These are phyloP conservation scores for Funneliformis caledonium DNA, from an alignment of 371 early-diverging fungal species.

Conservation along the genomic window DNA sequence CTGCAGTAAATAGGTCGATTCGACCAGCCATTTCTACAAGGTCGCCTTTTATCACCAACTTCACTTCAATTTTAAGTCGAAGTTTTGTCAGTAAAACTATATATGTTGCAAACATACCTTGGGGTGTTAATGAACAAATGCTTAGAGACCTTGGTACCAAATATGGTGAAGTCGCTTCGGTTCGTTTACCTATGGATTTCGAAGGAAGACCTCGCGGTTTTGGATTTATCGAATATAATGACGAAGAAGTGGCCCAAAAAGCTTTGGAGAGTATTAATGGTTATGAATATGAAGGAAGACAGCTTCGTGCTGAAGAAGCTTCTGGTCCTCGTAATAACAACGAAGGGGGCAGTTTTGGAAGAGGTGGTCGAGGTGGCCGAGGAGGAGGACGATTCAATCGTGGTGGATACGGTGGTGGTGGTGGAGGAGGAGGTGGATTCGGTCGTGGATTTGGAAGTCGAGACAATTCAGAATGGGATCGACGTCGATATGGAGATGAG, in stretches of 20 bases:
- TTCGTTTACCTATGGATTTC: constrained; percentile 22
- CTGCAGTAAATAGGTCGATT: neutral
- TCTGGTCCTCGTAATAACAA: neutral
- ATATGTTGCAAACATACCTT: constrained; percentile 19
- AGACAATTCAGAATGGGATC: neutral
- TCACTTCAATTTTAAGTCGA: constrained; percentile 13
- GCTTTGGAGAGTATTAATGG: constrained; percentile 14
- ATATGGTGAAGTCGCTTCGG: constrained; percentile 10
- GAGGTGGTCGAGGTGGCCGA: neutral
- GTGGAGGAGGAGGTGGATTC: neutral
- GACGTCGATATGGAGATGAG: neutral
- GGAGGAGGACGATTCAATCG: neutral
- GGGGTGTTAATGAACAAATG: constrained; percentile 7
- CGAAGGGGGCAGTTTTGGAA: neutral
- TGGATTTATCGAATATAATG: constrained; percentile 22
- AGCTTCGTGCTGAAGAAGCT: constrained; percentile 22
- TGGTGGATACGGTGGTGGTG: neutral
- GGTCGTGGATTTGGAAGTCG: constrained; percentile 16
- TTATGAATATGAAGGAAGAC: constrained; percentile 10
- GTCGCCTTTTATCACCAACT: too few relatives aligned
- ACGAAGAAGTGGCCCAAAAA: constrained; percentile 4
- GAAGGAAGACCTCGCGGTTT: constrained; percentile 26
- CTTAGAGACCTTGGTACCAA: constrained; percentile 7
- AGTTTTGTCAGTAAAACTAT: constrained; percentile 16
- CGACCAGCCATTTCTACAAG: neutral